Conservation (phyloP, 2,329 filamentous ascomycete species). For the Penicillium palitans region DNA sequence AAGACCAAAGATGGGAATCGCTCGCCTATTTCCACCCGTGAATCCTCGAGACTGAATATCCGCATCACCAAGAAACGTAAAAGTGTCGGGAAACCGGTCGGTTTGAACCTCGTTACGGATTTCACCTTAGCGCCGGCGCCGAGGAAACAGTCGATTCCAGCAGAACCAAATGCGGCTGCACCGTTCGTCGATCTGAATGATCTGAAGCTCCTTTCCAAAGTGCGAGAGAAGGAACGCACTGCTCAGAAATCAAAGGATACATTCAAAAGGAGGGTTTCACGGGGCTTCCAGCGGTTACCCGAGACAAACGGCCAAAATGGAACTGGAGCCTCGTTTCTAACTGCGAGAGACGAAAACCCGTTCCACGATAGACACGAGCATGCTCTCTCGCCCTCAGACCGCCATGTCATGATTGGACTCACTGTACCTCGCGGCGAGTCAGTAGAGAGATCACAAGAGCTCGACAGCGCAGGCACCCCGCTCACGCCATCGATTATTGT, state of each 20-base stretch:
- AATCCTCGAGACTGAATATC: constrained; percentile 16
- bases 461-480: constrained; percentile 38
- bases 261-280: constrained; percentile 23
- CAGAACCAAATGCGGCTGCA: constrained; percentile 12
- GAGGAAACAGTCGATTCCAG: constrained; percentile 2
- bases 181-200: constrained; percentile 42
- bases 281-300: constrained; percentile 26
- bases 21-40: constrained; percentile 8
- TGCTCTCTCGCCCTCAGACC: constrained; percentile 47
- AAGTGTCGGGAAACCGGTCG: constrained; percentile 34
- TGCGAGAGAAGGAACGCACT: constrained; percentile 35
- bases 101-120: constrained; percentile 46
- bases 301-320: constrained; percentile 9
- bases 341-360: constrained; percentile 15
- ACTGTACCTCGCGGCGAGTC: constrained; percentile 41
- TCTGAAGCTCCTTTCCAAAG: constrained; percentile 37
- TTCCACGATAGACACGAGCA: constrained; percentile 30
- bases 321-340: constrained; percentile 19
- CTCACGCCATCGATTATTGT: constrained; percentile 49
- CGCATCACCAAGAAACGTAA: constrained; percentile 25
- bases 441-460: constrained; percentile 24
- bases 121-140: constrained; percentile 31
- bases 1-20: constrained; percentile 10
- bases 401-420: constrained; percentile 50
- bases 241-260: constrained; percentile 25